These are phyloP conservation scores for Xylaria arbuscula DNA, from an alignment of 2,329 filamentous ascomycete genomes.

Conservation along the genomic window DNA sequence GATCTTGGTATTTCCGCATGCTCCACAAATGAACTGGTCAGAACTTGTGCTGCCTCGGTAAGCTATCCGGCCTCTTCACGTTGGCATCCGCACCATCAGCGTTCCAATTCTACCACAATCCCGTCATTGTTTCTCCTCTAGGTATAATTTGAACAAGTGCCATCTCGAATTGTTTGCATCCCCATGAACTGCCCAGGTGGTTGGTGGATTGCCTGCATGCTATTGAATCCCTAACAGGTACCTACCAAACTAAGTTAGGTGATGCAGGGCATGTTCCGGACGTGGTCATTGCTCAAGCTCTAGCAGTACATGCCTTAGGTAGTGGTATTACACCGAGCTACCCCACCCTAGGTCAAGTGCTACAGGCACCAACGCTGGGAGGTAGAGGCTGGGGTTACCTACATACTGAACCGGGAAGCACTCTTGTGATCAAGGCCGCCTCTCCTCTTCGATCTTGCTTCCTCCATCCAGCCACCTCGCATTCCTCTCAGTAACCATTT, in stretches of 20 bases:
- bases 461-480: constrained; percentile 23
- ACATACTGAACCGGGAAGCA: neutral
- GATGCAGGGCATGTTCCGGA: neutral
- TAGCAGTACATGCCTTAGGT: neutral
- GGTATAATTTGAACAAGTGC: no score
- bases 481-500: constrained; percentile 15
- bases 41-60: no score
- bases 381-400: neutral
- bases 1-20: no score
- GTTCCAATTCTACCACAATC: no score
- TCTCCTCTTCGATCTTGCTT: neutral
- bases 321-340: neutral
- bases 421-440: constrained; percentile 5
- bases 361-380: neutral
- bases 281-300: constrained; percentile 34
- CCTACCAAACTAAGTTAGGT: neutral
- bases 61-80: no score
- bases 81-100: no score
- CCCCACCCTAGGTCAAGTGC: neutral
- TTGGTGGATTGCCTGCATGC: no score
- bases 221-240: neutral
- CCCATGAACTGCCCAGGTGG: no score
- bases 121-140: no score
- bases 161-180: no score
- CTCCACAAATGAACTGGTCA: no score